Base-by-base conservation (phyloP, 805 yeast species). In the Barnettozyma sp. region DNA sequence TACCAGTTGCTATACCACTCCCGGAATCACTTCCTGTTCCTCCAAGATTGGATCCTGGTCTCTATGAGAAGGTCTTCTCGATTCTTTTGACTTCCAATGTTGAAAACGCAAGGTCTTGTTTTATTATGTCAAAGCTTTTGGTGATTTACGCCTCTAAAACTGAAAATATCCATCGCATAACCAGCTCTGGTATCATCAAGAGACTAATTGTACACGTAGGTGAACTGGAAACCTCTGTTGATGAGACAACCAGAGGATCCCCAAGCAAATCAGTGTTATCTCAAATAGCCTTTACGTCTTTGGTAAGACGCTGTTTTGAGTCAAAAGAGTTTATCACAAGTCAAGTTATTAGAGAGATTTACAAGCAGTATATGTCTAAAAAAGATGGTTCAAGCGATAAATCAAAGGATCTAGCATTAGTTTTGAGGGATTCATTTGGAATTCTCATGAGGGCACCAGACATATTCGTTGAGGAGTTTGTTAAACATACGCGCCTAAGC, bases 231-330 rank as follows among this genome's bases (percentile, higher is more conserved):
- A 9, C 34, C 42, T 3, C 59, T 62, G 51, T 30, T 30, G 27
- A 25, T 25, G 6, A 62, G 18, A n/a, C 9, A 2, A 14, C 3
- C 16, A 32, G 33, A 18, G 27, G 65, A 6, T 39, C 55, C 30
- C 56, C 66, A 6, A 65, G 65, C 13, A 60, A 56, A 30, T 57
- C 63, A 2, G 58, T 57, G 42, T 56, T 58, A 40, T 39, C 76
- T 2, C 77, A 75, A 40, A 60, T 68, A 6, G 55, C 73, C 2
- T 62, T 78, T 15, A 63, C 76, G 1, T 61, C 74, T 10, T 59
- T 86, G 22, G 54, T 79, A 2, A 70, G 95, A 52, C 65, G 82
- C 29, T 78, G 87, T 39, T 75, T 79, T 53, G 97, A 87, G 55
- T 70, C 75, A 3, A 54, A 61, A 0, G 68, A 65, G 0, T 59